Evolutionary conservation across 768 basidiomycete species (phyloP), one percentile per base, ranked within the genome.

Genomic region (Termitomyces sp.): DNA sequence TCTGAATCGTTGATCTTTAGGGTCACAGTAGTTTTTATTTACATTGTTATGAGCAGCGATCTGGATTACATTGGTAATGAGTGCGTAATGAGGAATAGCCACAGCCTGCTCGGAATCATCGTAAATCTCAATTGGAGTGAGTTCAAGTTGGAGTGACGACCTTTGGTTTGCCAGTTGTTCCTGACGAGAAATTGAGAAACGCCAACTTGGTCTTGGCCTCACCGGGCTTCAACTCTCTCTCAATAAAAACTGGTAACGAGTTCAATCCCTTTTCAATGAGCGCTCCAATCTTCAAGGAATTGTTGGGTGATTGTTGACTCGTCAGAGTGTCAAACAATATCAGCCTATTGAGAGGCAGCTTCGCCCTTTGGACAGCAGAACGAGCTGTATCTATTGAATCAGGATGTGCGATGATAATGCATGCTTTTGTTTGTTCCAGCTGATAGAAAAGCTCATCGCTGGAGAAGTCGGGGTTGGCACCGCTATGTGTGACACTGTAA

Each of bases 101-200:
- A 88, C 82, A 16, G 86, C 85, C 83, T 85, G 52, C 48, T 33
- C 48, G 24, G 38, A n/a, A 57, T 28, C 12, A 49, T 15, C 24
- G 38, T 59, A 20, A 54, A 20, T 40, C 33, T 24, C 55, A 18
- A 20, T 18, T 46, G 18, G 20, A 7, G 35, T 48, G 33, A 28
- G n/a, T n/a, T n/a, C 24, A 49, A 55, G 28, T 16, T 18, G 44
- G 11, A 39, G 35, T 15, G 18, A 52, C 22, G 45, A 85, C 87
- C 82, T 91, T 89, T 0, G 90, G 90, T 62, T 76, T 83, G 0
- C 90, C 90, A 2, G 90, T 92, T 0, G 90, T 92, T 59, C 82
- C 82, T 22, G 89, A 90, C 0, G 89, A 90, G 68, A 91, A 91
- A 68, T 81, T 85, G 32, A 90, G 73, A 62, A 90, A 84, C 0